These are phyloP conservation scores for Suillus weaverae DNA, from an alignment of 768 basidiomycete genomes.

Conservation along the genomic window DNA sequence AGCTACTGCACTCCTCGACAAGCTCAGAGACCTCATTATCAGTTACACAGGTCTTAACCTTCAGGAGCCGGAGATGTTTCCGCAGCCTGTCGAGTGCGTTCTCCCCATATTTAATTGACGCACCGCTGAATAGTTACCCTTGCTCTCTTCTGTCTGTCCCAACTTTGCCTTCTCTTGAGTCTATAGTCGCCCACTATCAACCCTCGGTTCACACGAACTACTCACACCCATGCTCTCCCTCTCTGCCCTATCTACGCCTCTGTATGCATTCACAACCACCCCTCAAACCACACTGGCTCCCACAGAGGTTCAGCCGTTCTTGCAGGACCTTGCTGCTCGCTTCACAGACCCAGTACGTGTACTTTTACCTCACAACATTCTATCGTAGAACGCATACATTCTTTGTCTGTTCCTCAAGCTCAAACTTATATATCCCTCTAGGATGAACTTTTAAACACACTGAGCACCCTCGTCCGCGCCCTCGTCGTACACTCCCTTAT, in stretches of 20 bases:
- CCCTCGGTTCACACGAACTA: conserved; percentile 76
- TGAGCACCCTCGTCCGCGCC: conserved; percentile 69
- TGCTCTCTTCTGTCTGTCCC: background rate
- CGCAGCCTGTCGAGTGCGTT: conserved; percentile 76
- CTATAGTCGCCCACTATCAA: background rate
- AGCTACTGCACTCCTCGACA: conserved; percentile 68
- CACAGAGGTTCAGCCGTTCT: conserved; percentile 73
- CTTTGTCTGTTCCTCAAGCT: background rate
- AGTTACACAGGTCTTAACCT: conserved; percentile 87
- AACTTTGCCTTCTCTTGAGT: background rate
- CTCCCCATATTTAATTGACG: background rate
- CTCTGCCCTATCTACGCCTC: conserved; percentile 65
- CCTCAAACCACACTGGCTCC: conserved; percentile 55
- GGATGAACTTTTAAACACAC: conserved; percentile 72
- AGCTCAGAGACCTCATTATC: conserved; percentile 77
- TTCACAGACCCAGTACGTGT: conserved; percentile 47
- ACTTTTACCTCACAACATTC: background rate
- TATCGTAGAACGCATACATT: background rate
- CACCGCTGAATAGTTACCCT: background rate
- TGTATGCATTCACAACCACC: conserved; percentile 48
- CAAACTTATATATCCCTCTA: conserved; percentile 29
- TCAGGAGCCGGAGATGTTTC: conserved; percentile 94
- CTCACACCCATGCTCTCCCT: conserved; percentile 78
- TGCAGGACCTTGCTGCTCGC: conserved; percentile 79
- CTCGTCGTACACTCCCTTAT: conserved; percentile 67